A percentile compares a stretch with the other conserved stretches of the same genome.
Conservation (phyloP, 2,329 filamentous ascomycete genomes). For the Elsinoe perseae region DNA sequence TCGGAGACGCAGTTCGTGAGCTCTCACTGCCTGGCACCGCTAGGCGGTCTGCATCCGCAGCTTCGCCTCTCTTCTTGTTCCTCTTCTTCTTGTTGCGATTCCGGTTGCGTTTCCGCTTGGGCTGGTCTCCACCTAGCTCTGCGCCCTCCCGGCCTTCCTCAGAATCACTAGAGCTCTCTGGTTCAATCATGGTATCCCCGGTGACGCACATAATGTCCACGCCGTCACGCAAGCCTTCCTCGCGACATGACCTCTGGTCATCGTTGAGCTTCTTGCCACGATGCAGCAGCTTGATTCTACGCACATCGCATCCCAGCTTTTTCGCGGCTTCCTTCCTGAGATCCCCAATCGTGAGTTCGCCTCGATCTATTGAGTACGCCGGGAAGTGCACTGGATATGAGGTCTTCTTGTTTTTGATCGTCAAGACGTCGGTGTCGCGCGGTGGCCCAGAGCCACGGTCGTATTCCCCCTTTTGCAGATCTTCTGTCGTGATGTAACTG, state of each 20-base stretch:
- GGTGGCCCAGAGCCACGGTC: conserved; percentile 34
- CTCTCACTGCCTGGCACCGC: conserved; percentile 27
- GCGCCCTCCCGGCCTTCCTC: conserved; percentile 34
- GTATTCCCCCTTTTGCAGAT: conserved; percentile 43
- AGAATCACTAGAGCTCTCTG: conserved; percentile 35
- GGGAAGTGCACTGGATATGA: conserved; percentile 66
- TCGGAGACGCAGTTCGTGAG: conserved; percentile 34
- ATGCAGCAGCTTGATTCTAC: conserved; percentile 60
- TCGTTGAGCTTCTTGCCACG: conserved; percentile 66
- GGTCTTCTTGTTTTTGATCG: conserved; percentile 60
- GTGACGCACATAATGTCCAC: conserved; percentile 55
- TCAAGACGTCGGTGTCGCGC: conserved; percentile 60
- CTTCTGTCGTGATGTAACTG: conserved; percentile 74
- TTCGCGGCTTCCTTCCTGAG: conserved; percentile 60
- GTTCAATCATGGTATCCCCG: conserved; percentile 43
- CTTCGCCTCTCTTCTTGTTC: conserved; percentile 32
- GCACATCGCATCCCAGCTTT: conserved; percentile 54
- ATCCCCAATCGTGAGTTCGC: conserved; percentile 59
- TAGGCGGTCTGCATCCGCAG: conserved; percentile 27
- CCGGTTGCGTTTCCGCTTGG: conserved; percentile 35
- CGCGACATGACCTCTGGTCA: conserved; percentile 47
- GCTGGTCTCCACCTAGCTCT: conserved; percentile 26
- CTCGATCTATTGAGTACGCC: conserved; percentile 66
- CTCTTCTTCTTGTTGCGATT: conserved; percentile 41
- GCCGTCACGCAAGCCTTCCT: conserved; percentile 52